Evolutionary conservation across 257 asterid genomes (phyloP).

Genomic region (Agastache rugosa): DNA sequence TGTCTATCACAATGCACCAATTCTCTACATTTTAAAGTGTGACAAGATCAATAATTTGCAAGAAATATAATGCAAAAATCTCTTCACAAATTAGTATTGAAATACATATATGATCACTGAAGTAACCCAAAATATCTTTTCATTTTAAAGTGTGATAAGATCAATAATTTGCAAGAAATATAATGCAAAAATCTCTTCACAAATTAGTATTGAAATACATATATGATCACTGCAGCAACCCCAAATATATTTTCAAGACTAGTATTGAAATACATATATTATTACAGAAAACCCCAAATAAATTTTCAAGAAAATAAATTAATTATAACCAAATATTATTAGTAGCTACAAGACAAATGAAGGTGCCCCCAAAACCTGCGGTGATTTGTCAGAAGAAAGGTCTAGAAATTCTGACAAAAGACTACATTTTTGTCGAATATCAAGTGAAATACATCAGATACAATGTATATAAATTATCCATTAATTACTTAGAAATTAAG

Average conservation of each 20-base stretch:
- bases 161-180: not conserved
- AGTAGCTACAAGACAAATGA: constrained; percentile 1
- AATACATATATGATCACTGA: not conserved
- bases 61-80: not conserved
- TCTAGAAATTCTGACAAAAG: constrained; percentile 17
- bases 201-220: not conserved
- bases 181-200: not conserved
- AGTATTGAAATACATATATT: not conserved
- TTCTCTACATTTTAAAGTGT: too few species aligned
- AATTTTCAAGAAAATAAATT: not conserved
- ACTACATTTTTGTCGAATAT: not conserved
- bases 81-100: not conserved
- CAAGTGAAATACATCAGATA: not conserved
- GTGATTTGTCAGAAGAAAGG: constrained; percentile 40
- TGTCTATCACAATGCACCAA: too few species aligned
- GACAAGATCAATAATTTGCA: not conserved
- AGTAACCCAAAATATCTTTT: not conserved
- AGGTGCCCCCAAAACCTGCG: constrained; percentile 2
- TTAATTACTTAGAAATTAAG: not conserved
- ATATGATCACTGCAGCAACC: not conserved
- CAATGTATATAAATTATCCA: not conserved
- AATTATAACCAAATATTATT: not conserved
- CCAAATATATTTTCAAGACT: not conserved
- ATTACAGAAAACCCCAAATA: not conserved
- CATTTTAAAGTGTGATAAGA: too few species aligned